Base-by-base conservation (phyloP, 164 flowering plant species). In the Umbilicus rupestris region DNA sequence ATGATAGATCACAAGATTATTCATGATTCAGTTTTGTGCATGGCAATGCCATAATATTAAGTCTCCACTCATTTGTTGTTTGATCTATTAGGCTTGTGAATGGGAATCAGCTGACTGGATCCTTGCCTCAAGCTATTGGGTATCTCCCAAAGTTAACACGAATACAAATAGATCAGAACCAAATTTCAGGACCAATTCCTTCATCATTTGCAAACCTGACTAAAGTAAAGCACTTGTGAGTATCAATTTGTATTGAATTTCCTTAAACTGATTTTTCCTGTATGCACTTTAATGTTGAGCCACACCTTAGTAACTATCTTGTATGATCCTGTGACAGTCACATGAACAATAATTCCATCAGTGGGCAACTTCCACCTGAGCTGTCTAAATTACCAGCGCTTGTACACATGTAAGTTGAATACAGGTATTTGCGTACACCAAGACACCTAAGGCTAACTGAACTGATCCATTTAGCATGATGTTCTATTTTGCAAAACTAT, bases 291-390 rank as follows among this genome's bases (percentile, higher is more conserved):
- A 39, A 26, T 49, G 35, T 46, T 63, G 29, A 2, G 12, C 14
- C 69, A 57, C 11, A 29, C 64, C 60, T 5, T 37, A 19, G 9
- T 69, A 31, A 29, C 39, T 29, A 64, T 69, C 59, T 47, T 42
- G 60, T 52, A 44, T 75, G 76, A 52, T 55, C 60, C 19, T 10
- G 33, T 28, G 60, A 55, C 86, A 90, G 97, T 73, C 97, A 90
- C 78, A 84, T 90, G 92, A 90, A 90, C 73, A 92, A 92, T 74
- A 92, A 92, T 73, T 90, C 98, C 44, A 79, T 92, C 45, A 90
- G 93, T 72, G 98, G 96, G 57, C 84, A 77, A 76, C 83, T 92
- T 62, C 98, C 98, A 35, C 75, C 78, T 7, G 93, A 84, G 81
- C 85, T 92, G 19, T 79, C 82, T 68, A 77, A 58, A 71, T 77